Evolutionary conservation across 1,139 yeast genomes (phyloP).

Genomic region (Yamadazyma mexicana): DNA sequence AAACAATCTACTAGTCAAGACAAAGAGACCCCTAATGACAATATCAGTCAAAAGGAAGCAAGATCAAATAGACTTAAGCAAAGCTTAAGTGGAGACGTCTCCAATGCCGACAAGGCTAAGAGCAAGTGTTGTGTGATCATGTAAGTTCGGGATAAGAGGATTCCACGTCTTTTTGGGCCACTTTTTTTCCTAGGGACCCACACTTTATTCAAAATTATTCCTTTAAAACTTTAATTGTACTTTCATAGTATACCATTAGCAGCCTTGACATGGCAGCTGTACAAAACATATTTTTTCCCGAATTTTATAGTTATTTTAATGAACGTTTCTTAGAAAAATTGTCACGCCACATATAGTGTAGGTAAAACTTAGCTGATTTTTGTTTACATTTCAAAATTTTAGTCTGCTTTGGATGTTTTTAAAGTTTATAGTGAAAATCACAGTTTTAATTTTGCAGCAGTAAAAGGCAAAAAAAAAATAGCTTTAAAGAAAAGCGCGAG

Average conservation of each 20-base stretch:
- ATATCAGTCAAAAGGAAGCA: constrained; percentile 12
- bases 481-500: not conserved
- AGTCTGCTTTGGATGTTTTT: too few species aligned
- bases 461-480: constrained; percentile 18
- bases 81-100: constrained; percentile 15
- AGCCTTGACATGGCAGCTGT: too few species aligned
- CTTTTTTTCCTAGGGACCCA: not conserved
- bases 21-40: constrained; percentile 8
- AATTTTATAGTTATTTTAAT: not conserved
- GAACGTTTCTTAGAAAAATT: not conserved
- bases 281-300: not conserved
- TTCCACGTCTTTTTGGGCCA: not conserved
- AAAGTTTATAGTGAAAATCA: not conserved
- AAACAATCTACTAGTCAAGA: constrained; percentile 21
- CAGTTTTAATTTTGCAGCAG: not conserved
- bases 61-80: constrained; percentile 15
- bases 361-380: too few species aligned
- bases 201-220: too few species aligned
- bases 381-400: too few species aligned
- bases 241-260: not conserved
- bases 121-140: constrained; percentile 19
- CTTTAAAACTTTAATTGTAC: not conserved
- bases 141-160: constrained; percentile 12
- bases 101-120: constrained; percentile 13
- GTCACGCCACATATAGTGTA: too few species aligned